A percentile compares a stretch with the other conserved stretches of the same genome.
Conservation (phyloP, 441 rosid species). For the Syzygium malaccense region DNA sequence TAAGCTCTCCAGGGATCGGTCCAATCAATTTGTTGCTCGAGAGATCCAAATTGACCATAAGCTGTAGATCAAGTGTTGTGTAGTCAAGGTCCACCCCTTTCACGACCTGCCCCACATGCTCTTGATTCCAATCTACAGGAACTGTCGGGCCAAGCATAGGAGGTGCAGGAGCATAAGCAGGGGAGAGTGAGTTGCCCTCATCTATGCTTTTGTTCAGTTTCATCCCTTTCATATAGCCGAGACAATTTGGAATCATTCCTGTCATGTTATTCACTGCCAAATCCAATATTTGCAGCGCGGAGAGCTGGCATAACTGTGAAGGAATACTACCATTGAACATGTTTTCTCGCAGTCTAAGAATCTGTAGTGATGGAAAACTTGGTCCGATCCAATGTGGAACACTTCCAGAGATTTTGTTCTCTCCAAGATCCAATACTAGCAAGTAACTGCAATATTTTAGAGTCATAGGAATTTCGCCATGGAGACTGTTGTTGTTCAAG, state of each 20-base stretch:
- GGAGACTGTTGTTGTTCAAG: background rate
- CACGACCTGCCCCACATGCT: background rate
- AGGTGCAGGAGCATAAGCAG: too few species aligned
- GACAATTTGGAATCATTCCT: background rate
- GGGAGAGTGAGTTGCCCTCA: background rate
- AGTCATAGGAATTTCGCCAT: background rate
- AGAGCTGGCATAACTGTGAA: background rate
- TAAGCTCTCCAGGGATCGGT: background rate
- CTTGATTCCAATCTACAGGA: background rate
- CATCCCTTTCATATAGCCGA: background rate
- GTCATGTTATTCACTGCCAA: background rate
- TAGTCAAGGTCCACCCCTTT: background rate
- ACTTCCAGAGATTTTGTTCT: background rate
- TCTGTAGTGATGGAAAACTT: background rate
- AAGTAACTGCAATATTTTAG: rapidly evolving
- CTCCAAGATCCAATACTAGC: background rate
- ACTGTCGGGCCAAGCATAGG: too few species aligned
- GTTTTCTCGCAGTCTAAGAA: background rate
- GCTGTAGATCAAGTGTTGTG: background rate
- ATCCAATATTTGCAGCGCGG: background rate
- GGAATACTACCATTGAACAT: background rate
- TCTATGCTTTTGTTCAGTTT: background rate
- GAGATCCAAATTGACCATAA: background rate
- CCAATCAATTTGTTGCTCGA: background rate
- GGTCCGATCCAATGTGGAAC: background rate